Evolutionary conservation across 345 rosid genomes (phyloP).

Genomic region (Sisymbrium altissimum): DNA sequence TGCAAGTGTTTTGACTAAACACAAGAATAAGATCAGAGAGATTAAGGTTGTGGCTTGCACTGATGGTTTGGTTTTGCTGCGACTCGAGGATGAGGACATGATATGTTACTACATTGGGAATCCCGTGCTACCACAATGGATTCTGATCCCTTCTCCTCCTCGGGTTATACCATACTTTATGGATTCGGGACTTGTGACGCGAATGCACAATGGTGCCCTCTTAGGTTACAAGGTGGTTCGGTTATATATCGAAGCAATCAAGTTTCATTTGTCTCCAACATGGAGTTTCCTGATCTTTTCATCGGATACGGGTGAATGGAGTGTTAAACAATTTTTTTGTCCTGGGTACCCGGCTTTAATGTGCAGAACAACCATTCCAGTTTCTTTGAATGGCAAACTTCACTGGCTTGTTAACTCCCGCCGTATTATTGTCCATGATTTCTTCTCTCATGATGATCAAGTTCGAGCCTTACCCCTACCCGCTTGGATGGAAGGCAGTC

Average conservation of each 20-base stretch:
- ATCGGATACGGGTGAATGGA: neutral
- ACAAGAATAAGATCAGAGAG: neutral
- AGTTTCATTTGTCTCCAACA: no score
- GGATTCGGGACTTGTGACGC: neutral
- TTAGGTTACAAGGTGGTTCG: slow-evolving; percentile 7
- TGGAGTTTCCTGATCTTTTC: neutral
- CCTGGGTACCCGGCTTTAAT: neutral
- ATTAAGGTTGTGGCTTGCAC: neutral
- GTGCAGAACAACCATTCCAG: neutral
- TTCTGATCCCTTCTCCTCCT: slow-evolving; percentile 1
- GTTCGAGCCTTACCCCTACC: neutral
- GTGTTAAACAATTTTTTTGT: neutral
- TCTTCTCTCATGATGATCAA: neutral
- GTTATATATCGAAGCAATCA: neutral
- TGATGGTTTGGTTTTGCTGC: neutral
- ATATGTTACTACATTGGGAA: neutral
- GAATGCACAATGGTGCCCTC: neutral
- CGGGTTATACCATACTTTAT: no score
- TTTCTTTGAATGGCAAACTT: neutral
- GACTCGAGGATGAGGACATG: neutral
- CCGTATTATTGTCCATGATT: neutral
- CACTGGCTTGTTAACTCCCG: neutral
- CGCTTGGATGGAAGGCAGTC: no score
- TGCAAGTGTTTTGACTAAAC: neutral
- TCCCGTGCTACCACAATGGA: neutral